Percentiles rank a stretch among this genome's conserved stretches.
phyloP scores from a whole-genome alignment of 768 basidiomycete species.

The Russula olivacea region DNA sequence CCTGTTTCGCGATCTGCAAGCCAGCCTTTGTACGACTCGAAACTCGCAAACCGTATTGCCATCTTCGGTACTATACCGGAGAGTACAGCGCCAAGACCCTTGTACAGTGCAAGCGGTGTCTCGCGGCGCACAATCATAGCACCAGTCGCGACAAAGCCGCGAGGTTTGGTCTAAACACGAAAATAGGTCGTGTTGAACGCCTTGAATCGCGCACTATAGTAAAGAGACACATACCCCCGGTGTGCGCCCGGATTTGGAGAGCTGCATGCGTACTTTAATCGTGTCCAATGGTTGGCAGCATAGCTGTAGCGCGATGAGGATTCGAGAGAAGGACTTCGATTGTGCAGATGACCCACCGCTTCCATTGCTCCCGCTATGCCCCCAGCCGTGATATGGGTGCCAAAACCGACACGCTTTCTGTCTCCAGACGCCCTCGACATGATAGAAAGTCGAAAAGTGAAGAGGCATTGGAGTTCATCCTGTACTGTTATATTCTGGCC shows the following conservation, averaged over 20 bases:
- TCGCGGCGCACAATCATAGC: constrained; percentile 82
- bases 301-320: constrained; percentile 39
- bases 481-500: neutral
- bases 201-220: neutral
- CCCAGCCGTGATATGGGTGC: constrained; percentile 89
- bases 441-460: neutral
- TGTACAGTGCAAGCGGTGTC: constrained; percentile 94
- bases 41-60: constrained; percentile 97
- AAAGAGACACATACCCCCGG: constrained; percentile 67
- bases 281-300: constrained; percentile 94
- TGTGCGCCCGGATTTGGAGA: constrained; percentile 69
- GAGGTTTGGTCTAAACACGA: constrained; percentile 67
- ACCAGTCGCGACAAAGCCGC: constrained; percentile 91
- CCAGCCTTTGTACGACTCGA: constrained; percentile 88
- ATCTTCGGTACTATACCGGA: constrained; percentile 99
- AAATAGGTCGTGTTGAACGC: neutral
- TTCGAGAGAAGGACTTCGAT: neutral
- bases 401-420: constrained; percentile 78
- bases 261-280: constrained; percentile 99
- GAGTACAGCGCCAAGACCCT: constrained; percentile 93
- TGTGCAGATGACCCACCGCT: constrained; percentile 49
- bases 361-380: constrained; percentile 92
- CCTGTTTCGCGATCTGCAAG: constrained; percentile 73
- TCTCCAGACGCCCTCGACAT: constrained; percentile 32
- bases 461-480: neutral